phyloP scores from a whole-genome alignment of 2,329 filamentous ascomycete genomes.

The Parascedosporium putredinis region DNA sequence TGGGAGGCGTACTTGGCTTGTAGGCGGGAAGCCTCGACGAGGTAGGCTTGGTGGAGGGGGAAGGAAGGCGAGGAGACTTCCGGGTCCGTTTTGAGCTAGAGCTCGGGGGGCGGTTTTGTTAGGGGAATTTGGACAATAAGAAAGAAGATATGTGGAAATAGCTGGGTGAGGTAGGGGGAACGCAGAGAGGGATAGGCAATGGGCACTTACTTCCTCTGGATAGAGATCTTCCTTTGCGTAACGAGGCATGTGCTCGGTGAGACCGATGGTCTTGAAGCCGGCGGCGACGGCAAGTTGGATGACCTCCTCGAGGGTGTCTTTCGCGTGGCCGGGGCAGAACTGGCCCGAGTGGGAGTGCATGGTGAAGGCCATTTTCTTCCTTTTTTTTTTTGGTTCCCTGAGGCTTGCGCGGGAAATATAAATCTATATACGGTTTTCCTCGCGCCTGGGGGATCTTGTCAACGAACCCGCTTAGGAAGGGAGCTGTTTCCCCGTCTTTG shows the following conservation, averaged over 20 bases:
- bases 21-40: conserved; percentile 64
- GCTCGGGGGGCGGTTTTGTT: conserved; percentile 36
- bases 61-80: conserved; percentile 37
- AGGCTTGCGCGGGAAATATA: no score
- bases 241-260: conserved; percentile 95
- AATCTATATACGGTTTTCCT: no score
- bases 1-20: conserved; percentile 56
- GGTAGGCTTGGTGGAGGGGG: conserved; percentile 54
- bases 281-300: conserved; percentile 67
- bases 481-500: no score
- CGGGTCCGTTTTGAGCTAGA: background rate
- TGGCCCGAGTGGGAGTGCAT: conserved; percentile 98
- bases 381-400: background rate
- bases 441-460: no score
- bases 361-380: conserved; percentile 71
- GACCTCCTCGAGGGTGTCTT: conserved; percentile 74
- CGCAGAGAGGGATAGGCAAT: background rate
- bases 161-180: no score
- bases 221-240: conserved; percentile 67
- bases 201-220: conserved; percentile 64
- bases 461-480: no score
- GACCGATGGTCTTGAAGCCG: conserved; percentile 71
- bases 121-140: conserved; percentile 11
- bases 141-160: background rate
- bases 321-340: conserved; percentile 86